Conservation (phyloP, 805 yeast species). For the Ogataea methylovora region DNA sequence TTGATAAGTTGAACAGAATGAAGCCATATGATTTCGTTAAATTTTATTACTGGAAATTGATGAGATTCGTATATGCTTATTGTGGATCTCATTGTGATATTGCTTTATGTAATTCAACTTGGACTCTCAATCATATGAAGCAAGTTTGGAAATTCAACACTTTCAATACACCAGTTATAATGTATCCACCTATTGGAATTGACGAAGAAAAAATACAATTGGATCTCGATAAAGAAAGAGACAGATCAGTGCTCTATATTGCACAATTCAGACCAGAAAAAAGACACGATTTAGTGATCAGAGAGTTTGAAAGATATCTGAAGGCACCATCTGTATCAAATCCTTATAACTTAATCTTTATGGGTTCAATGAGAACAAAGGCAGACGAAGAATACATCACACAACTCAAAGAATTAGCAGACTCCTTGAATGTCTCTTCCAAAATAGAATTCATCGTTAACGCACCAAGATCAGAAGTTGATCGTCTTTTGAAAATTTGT, state of each 20-base stretch:
- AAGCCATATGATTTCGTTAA: slow-evolving; percentile 28
- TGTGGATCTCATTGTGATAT: slow-evolving; percentile 62
- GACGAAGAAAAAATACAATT: slow-evolving; percentile 33
- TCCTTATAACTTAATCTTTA: slow-evolving; percentile 56
- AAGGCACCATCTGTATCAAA: not conserved
- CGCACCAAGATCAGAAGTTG: slow-evolving; percentile 60
- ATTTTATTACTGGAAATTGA: slow-evolving; percentile 61
- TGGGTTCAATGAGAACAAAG: slow-evolving; percentile 77
- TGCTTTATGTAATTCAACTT: slow-evolving; percentile 75
- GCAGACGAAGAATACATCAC: slow-evolving; percentile 57
- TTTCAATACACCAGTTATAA: slow-evolving; percentile 30
- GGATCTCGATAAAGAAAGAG: slow-evolving; percentile 20
- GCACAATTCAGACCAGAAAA: slow-evolving; percentile 97
- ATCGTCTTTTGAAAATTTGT: slow-evolving; percentile 43
- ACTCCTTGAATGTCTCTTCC: slow-evolving; percentile 18
- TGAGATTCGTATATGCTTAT: slow-evolving; percentile 56
- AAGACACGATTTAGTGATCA: slow-evolving; percentile 67
- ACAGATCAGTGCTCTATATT: slow-evolving; percentile 44
- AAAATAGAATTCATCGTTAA: slow-evolving; percentile 52
- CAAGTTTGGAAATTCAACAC: slow-evolving; percentile 51
- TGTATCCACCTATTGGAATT: slow-evolving; percentile 90
- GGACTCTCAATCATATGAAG: slow-evolving; percentile 79
- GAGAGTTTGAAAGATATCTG: slow-evolving; percentile 54
- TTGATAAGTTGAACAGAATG: slow-evolving; percentile 41
- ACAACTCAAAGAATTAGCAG: slow-evolving; percentile 36